phyloP scores from a whole-genome alignment of 805 yeast genomes.

The Starmerella lactis-condensi region DNA sequence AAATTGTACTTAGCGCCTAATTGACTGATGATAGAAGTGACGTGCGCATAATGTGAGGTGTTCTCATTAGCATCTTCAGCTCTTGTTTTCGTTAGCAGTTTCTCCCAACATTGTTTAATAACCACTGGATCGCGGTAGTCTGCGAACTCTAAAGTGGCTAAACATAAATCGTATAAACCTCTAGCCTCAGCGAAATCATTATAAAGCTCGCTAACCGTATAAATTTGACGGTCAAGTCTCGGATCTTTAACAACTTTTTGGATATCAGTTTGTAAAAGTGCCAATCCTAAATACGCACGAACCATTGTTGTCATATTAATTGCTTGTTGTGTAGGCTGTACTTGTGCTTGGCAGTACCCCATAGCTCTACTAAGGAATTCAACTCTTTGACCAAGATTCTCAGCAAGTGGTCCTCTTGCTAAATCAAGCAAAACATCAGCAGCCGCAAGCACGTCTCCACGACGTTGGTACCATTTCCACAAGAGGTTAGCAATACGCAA shows the following conservation, averaged over 20 bases:
- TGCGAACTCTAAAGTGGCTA: slow-evolving; percentile 60
- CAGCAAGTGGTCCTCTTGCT: slow-evolving; percentile 50
- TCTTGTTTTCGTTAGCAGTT: slow-evolving; percentile 38
- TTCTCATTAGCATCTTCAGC: slow-evolving; percentile 17
- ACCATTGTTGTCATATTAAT: slow-evolving; percentile 49
- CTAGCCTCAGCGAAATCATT: slow-evolving; percentile 76
- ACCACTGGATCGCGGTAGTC: slow-evolving; percentile 76
- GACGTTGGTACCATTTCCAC: slow-evolving; percentile 77
- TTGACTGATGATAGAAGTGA: slow-evolving; percentile 24
- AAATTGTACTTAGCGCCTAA: slow-evolving; percentile 44
- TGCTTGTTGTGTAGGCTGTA: slow-evolving; percentile 57
- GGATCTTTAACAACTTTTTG: slow-evolving; percentile 27
- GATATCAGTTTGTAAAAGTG: slow-evolving; percentile 63
- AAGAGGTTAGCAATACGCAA: slow-evolving; percentile 61
- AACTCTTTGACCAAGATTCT: slow-evolving; percentile 54
- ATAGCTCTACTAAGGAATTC: slow-evolving; percentile 81
- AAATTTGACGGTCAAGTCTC: slow-evolving; percentile 43
- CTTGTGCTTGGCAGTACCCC: slow-evolving; percentile 76
- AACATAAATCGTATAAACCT: slow-evolving; percentile 68
- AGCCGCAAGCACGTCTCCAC: slow-evolving; percentile 63
- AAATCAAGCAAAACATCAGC: slow-evolving; percentile 60
- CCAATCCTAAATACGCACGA: slow-evolving; percentile 68
- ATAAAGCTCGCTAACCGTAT: slow-evolving; percentile 59
- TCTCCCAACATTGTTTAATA: slow-evolving; percentile 63
- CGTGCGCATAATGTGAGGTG: slow-evolving; percentile 23